These are phyloP conservation scores for Akanthomyces uredinophilus DNA, from an alignment of 2,329 filamentous ascomycete species.

Conservation along the genomic window DNA sequence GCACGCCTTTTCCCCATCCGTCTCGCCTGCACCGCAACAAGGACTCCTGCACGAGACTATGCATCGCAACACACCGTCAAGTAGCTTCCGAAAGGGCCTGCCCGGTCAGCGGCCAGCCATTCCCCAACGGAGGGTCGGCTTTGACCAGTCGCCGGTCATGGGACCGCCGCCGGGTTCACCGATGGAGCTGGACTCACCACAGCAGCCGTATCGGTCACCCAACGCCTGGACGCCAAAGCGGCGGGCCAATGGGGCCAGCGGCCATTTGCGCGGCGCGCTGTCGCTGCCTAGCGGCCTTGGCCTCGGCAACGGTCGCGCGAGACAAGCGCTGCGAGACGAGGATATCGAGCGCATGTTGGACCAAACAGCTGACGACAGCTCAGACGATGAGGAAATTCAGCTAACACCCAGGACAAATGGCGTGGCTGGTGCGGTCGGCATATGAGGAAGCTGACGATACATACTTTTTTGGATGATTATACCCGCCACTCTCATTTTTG, in stretches of 20 bases:
- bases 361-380: slow-evolving; percentile 47
- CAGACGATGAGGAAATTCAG: slow-evolving; percentile 54
- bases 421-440: slow-evolving; percentile 19
- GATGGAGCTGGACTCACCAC: slow-evolving; percentile 42
- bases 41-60: slow-evolving; percentile 17
- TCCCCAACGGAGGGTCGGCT: slow-evolving; percentile 41
- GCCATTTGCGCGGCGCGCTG: slow-evolving; percentile 35
- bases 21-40: slow-evolving; percentile 29
- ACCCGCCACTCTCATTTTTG: neutral
- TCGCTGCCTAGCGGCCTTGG: slow-evolving; percentile 47
- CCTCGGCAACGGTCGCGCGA: slow-evolving; percentile 31
- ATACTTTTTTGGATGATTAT: neutral
- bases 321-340: slow-evolving; percentile 43
- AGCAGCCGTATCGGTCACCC: slow-evolving; percentile 22
- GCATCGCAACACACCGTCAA: slow-evolving; percentile 38
- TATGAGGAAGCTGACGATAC: neutral
- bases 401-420: slow-evolving; percentile 34
- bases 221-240: slow-evolving; percentile 37
- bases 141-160: slow-evolving; percentile 42
- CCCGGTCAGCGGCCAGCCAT: slow-evolving; percentile 42
- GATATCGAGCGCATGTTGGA: slow-evolving; percentile 57
- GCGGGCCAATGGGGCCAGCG: slow-evolving; percentile 36
- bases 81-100: slow-evolving; percentile 46
- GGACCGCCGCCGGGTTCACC: slow-evolving; percentile 32
- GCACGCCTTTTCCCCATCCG: slow-evolving; percentile 44